A percentile compares a stretch with the other conserved stretches of the same genome.
These are phyloP conservation scores for Batrachochytrium dendrobatidis DNA, from an alignment of 371 early-diverging fungal genomes.

Conservation along the genomic window DNA sequence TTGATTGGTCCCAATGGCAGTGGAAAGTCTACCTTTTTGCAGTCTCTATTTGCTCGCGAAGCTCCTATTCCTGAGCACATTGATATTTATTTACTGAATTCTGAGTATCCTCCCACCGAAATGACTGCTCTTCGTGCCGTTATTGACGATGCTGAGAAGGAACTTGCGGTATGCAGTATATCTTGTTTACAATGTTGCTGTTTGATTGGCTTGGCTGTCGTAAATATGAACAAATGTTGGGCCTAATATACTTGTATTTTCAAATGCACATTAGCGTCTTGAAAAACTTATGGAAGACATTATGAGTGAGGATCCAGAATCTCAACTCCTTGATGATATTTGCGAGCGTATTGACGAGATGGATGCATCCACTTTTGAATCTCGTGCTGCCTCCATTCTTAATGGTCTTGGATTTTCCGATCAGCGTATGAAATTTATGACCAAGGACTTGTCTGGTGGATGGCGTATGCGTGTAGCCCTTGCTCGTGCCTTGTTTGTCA, in stretches of 20 bases:
- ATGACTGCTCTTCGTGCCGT: conserved; percentile 87
- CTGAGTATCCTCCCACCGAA: conserved; percentile 92
- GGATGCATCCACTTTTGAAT: conserved; percentile 90
- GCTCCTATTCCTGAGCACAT: conserved; percentile 95
- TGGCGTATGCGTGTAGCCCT: conserved; percentile 99
- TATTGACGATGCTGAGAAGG: conserved; percentile 79
- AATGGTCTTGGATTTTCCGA: conserved; percentile 92
- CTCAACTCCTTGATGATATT: conserved; percentile 83
- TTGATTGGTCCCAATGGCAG: conserved; percentile 96
- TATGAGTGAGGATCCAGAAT: conserved; percentile 75
- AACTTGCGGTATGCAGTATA: conserved; percentile 52
- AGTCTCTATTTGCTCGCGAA: conserved; percentile 87
- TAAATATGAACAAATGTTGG: too few species aligned
- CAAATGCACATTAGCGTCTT: conserved; percentile 48
- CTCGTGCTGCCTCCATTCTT: conserved; percentile 84
- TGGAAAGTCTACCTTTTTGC: conserved; percentile 97
- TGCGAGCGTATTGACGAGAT: conserved; percentile 90
- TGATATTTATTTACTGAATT: conserved; percentile 91
- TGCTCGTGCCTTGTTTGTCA: conserved; percentile 92
- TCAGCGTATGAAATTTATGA: conserved; percentile 74
- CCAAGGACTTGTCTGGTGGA: conserved; percentile 97
- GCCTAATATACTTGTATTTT: background rate
- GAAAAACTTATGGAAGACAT: conserved; percentile 87
- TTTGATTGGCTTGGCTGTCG: background rate
- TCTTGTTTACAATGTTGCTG: background rate